Percentiles rank a stretch among this genome's conserved stretches.
phyloP scores from a whole-genome alignment of 495 filamentous ascomycete genomes.

The Penicillium cinerascens region DNA sequence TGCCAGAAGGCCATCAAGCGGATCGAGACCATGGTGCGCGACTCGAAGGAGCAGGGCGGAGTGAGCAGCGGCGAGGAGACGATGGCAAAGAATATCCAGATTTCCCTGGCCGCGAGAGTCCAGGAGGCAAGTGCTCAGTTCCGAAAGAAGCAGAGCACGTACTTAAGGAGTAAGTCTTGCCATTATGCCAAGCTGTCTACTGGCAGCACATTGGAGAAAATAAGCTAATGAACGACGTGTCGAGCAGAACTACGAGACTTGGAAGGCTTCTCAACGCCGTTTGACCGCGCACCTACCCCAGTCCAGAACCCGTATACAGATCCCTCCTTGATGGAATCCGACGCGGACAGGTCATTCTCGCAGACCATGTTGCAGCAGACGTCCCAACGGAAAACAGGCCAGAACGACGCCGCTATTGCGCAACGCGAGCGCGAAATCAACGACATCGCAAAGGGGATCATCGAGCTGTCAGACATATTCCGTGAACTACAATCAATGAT shows the following conservation, averaged over 20 bases:
- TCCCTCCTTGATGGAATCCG: constrained; percentile 82
- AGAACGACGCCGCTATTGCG: constrained; percentile 80
- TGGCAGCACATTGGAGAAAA: not conserved
- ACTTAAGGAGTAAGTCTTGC: constrained; percentile 73
- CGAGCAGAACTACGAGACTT: constrained; percentile 77
- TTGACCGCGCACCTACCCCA: constrained; percentile 64
- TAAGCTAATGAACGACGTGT: constrained; percentile 7
- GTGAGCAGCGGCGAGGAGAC: constrained; percentile 80
- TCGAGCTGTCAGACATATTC: constrained; percentile 94
- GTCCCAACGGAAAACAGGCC: constrained; percentile 61
- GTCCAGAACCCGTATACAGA: constrained; percentile 64
- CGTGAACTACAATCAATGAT: constrained; percentile 94
- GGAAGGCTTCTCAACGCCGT: constrained; percentile 58
- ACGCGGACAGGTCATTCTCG: constrained; percentile 87
- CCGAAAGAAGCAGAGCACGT: constrained; percentile 93
- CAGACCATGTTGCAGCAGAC: constrained; percentile 81
- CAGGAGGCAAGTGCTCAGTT: constrained; percentile 92
- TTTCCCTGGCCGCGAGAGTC: constrained; percentile 79
- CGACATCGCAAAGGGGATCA: constrained; percentile 95
- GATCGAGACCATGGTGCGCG: constrained; percentile 79
- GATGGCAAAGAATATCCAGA: constrained; percentile 95
- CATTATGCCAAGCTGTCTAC: not conserved
- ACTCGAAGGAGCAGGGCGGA: constrained; percentile 62
- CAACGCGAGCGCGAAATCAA: constrained; percentile 97
- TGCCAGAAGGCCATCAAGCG: constrained; percentile 85